Percentiles rank a stretch among this genome's conserved stretches.
phyloP scores from a whole-genome alignment of 2,329 filamentous ascomycete species.

The Xylaria sp. region DNA sequence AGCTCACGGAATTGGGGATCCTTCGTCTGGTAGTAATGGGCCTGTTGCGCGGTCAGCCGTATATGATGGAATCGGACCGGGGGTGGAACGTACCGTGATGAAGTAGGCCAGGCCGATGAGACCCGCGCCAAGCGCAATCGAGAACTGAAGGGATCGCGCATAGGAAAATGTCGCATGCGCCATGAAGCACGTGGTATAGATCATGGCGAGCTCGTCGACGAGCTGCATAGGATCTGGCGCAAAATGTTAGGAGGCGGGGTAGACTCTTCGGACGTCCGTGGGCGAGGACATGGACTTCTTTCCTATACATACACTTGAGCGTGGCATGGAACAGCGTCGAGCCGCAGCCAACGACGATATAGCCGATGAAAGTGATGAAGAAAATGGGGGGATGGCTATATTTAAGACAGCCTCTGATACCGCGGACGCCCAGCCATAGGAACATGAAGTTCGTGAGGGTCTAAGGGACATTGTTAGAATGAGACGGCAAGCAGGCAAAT shows the following conservation, averaged over 20 bases:
- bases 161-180: slow-evolving; percentile 68
- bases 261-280: neutral
- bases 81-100: slow-evolving; percentile 59
- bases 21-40: slow-evolving; percentile 70
- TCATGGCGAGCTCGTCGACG: slow-evolving; percentile 57
- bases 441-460: slow-evolving; percentile 80
- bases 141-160: slow-evolving; percentile 47
- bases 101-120: slow-evolving; percentile 54
- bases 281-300: neutral
- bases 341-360: slow-evolving; percentile 49
- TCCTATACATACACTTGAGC: slow-evolving; percentile 45
- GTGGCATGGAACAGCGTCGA: slow-evolving; percentile 54
- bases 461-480: slow-evolving; percentile 31
- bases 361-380: slow-evolving; percentile 54
- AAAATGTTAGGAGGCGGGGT: slow-evolving; percentile 2
- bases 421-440: slow-evolving; percentile 69
- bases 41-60: slow-evolving; percentile 27
- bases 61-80: too few relatives aligned
- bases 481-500: neutral
- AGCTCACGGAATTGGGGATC: slow-evolving; percentile 77
- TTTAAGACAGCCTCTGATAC: slow-evolving; percentile 65
- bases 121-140: slow-evolving; percentile 50
- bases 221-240: slow-evolving; percentile 52
- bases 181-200: slow-evolving; percentile 54
- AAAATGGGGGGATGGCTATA: slow-evolving; percentile 74